Base-by-base conservation (phyloP, 257 asterid genomes). In the Orobanche coerulescens region DNA sequence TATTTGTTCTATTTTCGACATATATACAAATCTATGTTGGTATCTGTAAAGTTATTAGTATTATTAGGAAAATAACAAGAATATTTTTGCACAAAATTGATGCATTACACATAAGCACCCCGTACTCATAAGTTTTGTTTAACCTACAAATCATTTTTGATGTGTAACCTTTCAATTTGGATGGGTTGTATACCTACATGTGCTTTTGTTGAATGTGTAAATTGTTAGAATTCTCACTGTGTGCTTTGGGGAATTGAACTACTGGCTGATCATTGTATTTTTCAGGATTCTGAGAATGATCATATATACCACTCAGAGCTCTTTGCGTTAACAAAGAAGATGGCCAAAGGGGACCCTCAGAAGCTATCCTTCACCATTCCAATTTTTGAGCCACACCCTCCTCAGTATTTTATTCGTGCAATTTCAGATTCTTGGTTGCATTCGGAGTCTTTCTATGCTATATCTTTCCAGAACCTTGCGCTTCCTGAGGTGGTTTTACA, bases 301-400 rank as follows among this genome's bases (percentile, higher is more conserved):
- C 97, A 92, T 73, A 92, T 92, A 78, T 92, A 92, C 78, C 95
- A 92, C 80, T 84, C 94, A 18, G 98, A 92, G 76, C 91, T 82
- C 61, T 92, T 92, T 59, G 76, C 94, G 19, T 65, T 92, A 75
- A 86, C 98, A 56, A 92, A 92, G 78, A 79, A 84, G 77, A 92
- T 78, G 93, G 85, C 87, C 47, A 84, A 69, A 73, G 94, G 84
- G 71, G 98, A 92, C 68, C 82, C 97, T 58, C 96, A 86, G 73
- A 92, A 92, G 77, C 80, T 92, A 59, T 79, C 98, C 50, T 92
- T 92, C 71, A 86, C 97, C 4, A 87, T 92, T 78, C 98, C 98
- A 43, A 92, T 92, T 75, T 92, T 92, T 73, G 97, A 92, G 83
- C 98, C 98, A 64, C 98, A 92, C 76, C 98, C 98, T 65, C 95